Conservation (phyloP, 108 stramenopile species). For the Thalassiosira profunda region DNA sequence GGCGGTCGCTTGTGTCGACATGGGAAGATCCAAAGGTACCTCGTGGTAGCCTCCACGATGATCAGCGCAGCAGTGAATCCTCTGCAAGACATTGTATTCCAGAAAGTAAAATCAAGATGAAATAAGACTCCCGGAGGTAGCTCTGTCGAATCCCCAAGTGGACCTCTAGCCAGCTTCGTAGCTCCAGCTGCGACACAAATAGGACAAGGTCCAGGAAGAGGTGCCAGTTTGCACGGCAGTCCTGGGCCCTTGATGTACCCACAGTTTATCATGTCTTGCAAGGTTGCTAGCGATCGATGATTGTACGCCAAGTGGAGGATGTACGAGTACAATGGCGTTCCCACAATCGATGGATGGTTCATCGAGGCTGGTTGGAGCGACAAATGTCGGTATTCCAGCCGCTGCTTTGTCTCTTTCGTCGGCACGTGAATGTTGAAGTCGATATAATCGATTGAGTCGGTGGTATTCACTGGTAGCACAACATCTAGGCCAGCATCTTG, state of each 20-base stretch:
- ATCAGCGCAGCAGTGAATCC: background rate
- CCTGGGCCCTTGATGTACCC: background rate
- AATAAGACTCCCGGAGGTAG: background rate
- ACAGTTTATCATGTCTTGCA: slow-evolving; percentile 2
- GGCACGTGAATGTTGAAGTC: background rate
- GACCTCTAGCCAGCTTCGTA: background rate
- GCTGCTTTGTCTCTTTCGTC: too few species aligned
- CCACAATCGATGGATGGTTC: background rate
- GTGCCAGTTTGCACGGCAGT: slow-evolving; percentile 9
- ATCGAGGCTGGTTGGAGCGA: slow-evolving; percentile 9
- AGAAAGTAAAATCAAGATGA: slow-evolving; percentile 16
- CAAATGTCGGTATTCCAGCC: background rate
- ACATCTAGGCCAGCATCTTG: too few species aligned
- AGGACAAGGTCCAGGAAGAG: slow-evolving; percentile 6
- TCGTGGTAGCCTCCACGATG: slow-evolving; percentile 7
- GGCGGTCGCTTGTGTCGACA: slow-evolving; percentile 10
- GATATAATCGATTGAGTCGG: background rate
- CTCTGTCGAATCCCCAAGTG: background rate
- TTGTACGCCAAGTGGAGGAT: background rate
- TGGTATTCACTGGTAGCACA: too few species aligned
- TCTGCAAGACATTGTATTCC: background rate
- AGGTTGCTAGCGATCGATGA: background rate
- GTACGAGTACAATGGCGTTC: background rate
- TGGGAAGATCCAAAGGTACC: slow-evolving; percentile 2
- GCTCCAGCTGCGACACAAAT: background rate